These are phyloP conservation scores for Dactylella cylindrospora DNA, from an alignment of 2,329 filamentous ascomycete species.

Conservation along the genomic window DNA sequence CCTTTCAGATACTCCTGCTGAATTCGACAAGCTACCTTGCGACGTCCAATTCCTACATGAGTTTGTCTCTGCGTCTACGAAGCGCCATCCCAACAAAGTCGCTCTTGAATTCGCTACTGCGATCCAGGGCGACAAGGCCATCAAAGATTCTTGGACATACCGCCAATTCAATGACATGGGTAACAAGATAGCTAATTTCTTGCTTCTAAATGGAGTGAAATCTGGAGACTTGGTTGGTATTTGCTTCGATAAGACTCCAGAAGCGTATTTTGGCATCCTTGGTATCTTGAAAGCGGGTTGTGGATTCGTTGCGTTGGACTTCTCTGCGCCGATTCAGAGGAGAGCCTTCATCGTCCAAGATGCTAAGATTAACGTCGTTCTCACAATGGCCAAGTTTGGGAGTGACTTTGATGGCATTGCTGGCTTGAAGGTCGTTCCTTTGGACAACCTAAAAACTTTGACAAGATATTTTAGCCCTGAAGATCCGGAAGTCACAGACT, in stretches of 20 bases:
- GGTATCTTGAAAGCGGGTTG: constrained; percentile 81
- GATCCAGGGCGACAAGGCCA: constrained; percentile 55
- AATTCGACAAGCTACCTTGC: constrained; percentile 60
- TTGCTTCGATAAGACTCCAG: constrained; percentile 81
- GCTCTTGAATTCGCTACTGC: constrained; percentile 75
- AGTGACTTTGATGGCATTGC: constrained; percentile 51
- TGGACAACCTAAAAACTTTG: constrained; percentile 54
- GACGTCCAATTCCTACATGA: constrained; percentile 69
- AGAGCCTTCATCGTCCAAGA: constrained; percentile 77
- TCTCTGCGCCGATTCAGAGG: constrained; percentile 69
- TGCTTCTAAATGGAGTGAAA: constrained; percentile 56
- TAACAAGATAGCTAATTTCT: constrained; percentile 67
- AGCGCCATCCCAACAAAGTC: constrained; percentile 59
- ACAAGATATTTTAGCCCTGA: constrained; percentile 44
- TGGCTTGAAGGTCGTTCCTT: constrained; percentile 54
- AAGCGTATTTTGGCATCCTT: constrained; percentile 78
- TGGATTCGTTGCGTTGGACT: constrained; percentile 77
- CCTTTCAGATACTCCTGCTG: constrained; percentile 68
- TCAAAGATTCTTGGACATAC: constrained; percentile 70
- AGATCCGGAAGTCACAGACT: constrained; percentile 46
- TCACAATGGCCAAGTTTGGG: constrained; percentile 60
- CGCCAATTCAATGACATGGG: constrained; percentile 68
- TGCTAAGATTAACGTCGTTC: constrained; percentile 65
- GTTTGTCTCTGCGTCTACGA: constrained; percentile 69
- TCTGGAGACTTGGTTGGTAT: constrained; percentile 69